A percentile compares a stretch with the other conserved stretches of the same genome.
Evolutionary conservation across 768 basidiomycete species (phyloP).

Genomic region (Kwoniella botswanensis): DNA sequence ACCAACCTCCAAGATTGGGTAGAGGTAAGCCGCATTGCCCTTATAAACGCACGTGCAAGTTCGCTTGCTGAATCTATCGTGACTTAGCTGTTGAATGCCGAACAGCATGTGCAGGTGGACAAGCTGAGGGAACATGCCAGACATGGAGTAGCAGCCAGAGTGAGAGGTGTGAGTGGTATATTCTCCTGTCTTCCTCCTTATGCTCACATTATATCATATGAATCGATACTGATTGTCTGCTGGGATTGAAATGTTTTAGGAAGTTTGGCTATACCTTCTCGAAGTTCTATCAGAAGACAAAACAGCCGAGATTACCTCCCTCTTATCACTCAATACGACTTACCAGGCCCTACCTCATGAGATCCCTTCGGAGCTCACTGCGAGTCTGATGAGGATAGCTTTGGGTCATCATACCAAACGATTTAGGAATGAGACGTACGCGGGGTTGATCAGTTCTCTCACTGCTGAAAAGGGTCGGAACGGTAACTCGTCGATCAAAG

Average conservation of each 20-base stretch:
- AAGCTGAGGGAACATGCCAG: slow-evolving; percentile 50
- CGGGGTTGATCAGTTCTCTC: slow-evolving; percentile 46
- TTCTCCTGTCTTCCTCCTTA: background rate
- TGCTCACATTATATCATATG: background rate
- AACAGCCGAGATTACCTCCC: slow-evolving; percentile 46
- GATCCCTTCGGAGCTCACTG: slow-evolving; percentile 34
- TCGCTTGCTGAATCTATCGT: background rate
- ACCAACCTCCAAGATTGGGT: slow-evolving; percentile 51
- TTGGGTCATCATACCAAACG: slow-evolving; percentile 47
- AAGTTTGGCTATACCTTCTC: slow-evolving; percentile 55
- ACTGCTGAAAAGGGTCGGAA: slow-evolving; percentile 34
- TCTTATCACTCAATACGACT: slow-evolving; percentile 36
- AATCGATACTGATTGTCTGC: background rate
- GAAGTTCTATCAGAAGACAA: slow-evolving; percentile 44
- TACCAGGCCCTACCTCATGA: slow-evolving; percentile 37
- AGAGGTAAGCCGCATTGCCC: slow-evolving; percentile 36
- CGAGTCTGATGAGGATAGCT: slow-evolving; percentile 42
- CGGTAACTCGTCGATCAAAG: background rate
- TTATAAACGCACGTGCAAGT: background rate
- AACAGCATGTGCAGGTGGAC: slow-evolving; percentile 51
- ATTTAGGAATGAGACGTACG: slow-evolving; percentile 52
- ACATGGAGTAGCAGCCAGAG: slow-evolving; percentile 46
- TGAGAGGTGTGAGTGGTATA: slow-evolving; percentile 43
- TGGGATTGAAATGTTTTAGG: slow-evolving; percentile 24
- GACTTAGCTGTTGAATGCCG: slow-evolving; percentile 47